Evolutionary conservation across 1,284 basidiomycete species (phyloP).

Genomic region (Kwoniella shivajii): DNA sequence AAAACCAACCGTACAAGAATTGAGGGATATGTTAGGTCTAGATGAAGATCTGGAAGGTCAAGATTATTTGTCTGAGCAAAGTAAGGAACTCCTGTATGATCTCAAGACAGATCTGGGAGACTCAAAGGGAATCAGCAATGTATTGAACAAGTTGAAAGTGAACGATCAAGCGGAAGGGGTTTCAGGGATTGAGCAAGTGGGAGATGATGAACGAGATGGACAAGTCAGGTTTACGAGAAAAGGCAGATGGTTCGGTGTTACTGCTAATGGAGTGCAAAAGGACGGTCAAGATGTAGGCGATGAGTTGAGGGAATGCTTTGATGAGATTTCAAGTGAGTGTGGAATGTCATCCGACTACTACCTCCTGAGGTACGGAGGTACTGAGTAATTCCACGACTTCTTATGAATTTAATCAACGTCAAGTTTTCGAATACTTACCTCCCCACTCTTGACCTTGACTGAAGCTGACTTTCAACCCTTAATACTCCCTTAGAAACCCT

Average conservation of each 20-base stretch:
- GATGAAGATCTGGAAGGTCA: conserved; percentile 14
- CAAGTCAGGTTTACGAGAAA: conserved; percentile 22
- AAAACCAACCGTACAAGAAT: conserved; percentile 29
- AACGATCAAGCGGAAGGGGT: background rate
- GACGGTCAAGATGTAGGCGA: conserved; percentile 29
- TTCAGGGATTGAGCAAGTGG: background rate
- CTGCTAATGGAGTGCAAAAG: conserved; percentile 23
- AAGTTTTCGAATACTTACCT: background rate
- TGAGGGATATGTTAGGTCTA: conserved; percentile 41
- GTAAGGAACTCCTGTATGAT: conserved; percentile 27
- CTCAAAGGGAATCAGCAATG: background rate
- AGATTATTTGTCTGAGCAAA: conserved; percentile 35
- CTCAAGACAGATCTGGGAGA: background rate
- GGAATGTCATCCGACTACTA: too few relatives aligned
- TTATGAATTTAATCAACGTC: background rate
- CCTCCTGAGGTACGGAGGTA: too few relatives aligned
- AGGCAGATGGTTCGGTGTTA: conserved; percentile 45
- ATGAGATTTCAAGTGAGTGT: conserved; percentile 29
- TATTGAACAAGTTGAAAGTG: background rate
- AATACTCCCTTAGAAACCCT: conserved; percentile 58
- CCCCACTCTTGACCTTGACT: too few relatives aligned
- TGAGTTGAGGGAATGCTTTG: conserved; percentile 40
- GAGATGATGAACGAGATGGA: background rate
- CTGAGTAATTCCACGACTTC: background rate
- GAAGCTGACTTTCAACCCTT: background rate